Conservation (phyloP, 2,329 filamentous ascomycete genomes). For the Chaetothyriales sp. region DNA sequence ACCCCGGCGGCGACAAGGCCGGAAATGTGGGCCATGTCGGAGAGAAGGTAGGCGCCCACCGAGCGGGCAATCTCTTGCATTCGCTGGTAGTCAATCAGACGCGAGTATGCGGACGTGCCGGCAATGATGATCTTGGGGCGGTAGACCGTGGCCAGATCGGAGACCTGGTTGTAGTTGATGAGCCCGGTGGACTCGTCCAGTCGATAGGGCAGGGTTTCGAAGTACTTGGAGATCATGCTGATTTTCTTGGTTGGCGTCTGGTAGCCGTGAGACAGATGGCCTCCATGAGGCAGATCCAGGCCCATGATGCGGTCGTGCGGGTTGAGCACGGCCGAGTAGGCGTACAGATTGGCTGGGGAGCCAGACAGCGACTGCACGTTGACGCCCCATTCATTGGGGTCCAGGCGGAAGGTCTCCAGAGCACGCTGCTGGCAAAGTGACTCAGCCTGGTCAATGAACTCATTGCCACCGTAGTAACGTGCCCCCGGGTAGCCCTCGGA, state of each 20-base stretch:
- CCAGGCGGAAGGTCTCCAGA: slow-evolving; percentile 76
- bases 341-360: slow-evolving; percentile 90
- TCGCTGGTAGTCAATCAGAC: slow-evolving; percentile 83
- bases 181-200: slow-evolving; percentile 78
- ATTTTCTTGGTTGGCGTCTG: slow-evolving; percentile 90
- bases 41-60: slow-evolving; percentile 78
- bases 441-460: slow-evolving; percentile 96
- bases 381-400: slow-evolving; percentile 86
- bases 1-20: slow-evolving; percentile 85
- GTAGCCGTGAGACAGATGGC: slow-evolving; percentile 92
- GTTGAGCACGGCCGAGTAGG: slow-evolving; percentile 88
- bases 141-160: slow-evolving; percentile 75
- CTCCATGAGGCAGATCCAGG: slow-evolving; percentile 87
- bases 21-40: slow-evolving; percentile 96
- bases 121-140: slow-evolving; percentile 91
- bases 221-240: slow-evolving; percentile 97
- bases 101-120: slow-evolving; percentile 88
- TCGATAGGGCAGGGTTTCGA: slow-evolving; percentile 92
- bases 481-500: slow-evolving; percentile 96
- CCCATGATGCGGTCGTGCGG: slow-evolving; percentile 95
- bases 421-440: slow-evolving; percentile 87
- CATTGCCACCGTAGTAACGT: slow-evolving; percentile 97
- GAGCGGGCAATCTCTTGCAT: slow-evolving; percentile 87
- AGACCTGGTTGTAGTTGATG: slow-evolving; percentile 88
- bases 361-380: slow-evolving; percentile 89